These are phyloP conservation scores for Rostrohypoxylon terebratum DNA, from an alignment of 495 filamentous ascomycete genomes.

Conservation along the genomic window DNA sequence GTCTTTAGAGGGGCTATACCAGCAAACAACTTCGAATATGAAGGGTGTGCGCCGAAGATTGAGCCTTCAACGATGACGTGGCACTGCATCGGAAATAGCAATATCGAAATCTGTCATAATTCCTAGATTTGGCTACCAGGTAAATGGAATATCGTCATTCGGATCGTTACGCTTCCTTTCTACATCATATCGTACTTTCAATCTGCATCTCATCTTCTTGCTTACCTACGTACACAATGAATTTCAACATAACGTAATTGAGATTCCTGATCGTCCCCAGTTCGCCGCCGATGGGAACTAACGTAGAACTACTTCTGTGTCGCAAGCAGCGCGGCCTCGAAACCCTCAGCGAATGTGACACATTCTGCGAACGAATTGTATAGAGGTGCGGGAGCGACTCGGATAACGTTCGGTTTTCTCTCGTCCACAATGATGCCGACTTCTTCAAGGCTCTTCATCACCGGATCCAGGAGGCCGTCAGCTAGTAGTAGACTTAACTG, in stretches of 20 bases:
- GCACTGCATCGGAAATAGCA: too few species aligned
- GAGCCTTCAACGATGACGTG: too few species aligned
- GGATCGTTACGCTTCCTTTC: constrained; percentile 12
- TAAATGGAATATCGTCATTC: constrained; percentile 17
- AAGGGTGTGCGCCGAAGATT: too few species aligned
- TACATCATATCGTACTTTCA: constrained; percentile 23
- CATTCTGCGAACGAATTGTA: constrained; percentile 90
- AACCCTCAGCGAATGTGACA: constrained; percentile 76
- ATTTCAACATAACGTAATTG: neutral
- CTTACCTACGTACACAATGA: neutral
- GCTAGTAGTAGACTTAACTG: constrained; percentile 83
- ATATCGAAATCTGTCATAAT: neutral
- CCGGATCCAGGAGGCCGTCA: constrained; percentile 72
- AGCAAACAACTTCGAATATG: neutral
- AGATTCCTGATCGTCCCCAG: neutral
- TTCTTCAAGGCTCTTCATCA: constrained; percentile 76
- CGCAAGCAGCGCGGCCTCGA: constrained; percentile 63
- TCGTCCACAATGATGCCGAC: constrained; percentile 86
- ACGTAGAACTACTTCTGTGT: constrained; percentile 36
- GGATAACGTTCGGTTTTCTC: constrained; percentile 86
- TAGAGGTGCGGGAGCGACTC: constrained; percentile 90
- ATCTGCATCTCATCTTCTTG: constrained; percentile 2
- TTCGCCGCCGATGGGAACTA: neutral
- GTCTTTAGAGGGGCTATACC: neutral
- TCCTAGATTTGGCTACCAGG: neutral